These are phyloP conservation scores for Metschnikowia bowlesiae DNA, from an alignment of 805 yeast species.

Conservation along the genomic window DNA sequence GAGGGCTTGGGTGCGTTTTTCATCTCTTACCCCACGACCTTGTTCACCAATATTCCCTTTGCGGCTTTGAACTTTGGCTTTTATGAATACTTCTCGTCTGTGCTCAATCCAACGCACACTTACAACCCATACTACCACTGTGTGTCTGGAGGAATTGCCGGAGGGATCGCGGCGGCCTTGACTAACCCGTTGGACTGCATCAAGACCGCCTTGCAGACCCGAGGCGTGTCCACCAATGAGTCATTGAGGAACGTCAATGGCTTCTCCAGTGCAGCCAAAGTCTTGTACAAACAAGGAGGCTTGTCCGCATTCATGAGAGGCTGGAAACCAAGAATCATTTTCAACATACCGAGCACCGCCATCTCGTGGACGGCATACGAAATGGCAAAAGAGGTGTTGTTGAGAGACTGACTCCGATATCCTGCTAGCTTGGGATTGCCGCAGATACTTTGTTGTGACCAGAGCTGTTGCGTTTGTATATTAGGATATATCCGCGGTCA, in stretches of 20 bases:
- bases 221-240: slow-evolving; percentile 50
- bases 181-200: slow-evolving; percentile 94
- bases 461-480: background rate
- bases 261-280: slow-evolving; percentile 63
- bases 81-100: slow-evolving; percentile 76
- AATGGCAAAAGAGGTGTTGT: slow-evolving; percentile 79
- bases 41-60: slow-evolving; percentile 88
- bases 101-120: slow-evolving; percentile 68
- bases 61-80: slow-evolving; percentile 92
- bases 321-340: slow-evolving; percentile 81
- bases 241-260: slow-evolving; percentile 56
- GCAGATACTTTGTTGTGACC: background rate
- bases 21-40: slow-evolving; percentile 90
- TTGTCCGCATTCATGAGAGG: slow-evolving; percentile 74
- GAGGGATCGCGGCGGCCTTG: slow-evolving; percentile 90
- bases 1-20: slow-evolving; percentile 83
- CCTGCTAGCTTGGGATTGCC: background rate
- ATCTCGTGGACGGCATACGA: slow-evolving; percentile 98
- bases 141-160: slow-evolving; percentile 88
- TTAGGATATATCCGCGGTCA: slow-evolving; percentile 2
- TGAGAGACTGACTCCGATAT: slow-evolving; percentile 18
- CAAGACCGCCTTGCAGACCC: slow-evolving; percentile 86
- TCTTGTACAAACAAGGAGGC: slow-evolving; percentile 60
- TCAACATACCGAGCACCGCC: slow-evolving; percentile 94
- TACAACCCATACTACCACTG: slow-evolving; percentile 93